Evolutionary conservation across 2,329 filamentous ascomycete species (phyloP).

Genomic region (Penicillium decumbens): DNA sequence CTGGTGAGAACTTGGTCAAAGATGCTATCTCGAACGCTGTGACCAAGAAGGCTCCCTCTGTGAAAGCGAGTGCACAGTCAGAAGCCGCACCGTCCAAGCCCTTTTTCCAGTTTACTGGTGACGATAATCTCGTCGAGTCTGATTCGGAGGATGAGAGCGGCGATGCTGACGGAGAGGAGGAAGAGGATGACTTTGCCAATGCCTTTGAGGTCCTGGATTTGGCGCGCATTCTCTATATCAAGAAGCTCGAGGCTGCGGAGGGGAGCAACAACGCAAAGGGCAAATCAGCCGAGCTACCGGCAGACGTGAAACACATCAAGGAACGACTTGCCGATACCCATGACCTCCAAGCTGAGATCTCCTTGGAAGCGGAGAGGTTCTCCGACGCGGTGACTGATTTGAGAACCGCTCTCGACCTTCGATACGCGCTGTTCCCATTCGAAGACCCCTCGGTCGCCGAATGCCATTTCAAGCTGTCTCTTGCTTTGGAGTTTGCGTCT

Average conservation of each 20-base stretch:
- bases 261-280: slow-evolving; percentile 44
- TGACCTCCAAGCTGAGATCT: slow-evolving; percentile 91
- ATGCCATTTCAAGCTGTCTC: slow-evolving; percentile 91
- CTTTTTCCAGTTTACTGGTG: slow-evolving; percentile 86
- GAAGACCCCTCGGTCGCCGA: slow-evolving; percentile 86
- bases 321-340: slow-evolving; percentile 89
- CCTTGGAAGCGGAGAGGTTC: slow-evolving; percentile 93
- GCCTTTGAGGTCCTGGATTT: slow-evolving; percentile 62
- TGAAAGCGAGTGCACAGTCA: slow-evolving; percentile 11
- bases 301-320: slow-evolving; percentile 59
- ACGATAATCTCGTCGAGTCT: slow-evolving; percentile 85
- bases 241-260: slow-evolving; percentile 51
- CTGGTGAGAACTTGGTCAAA: slow-evolving; percentile 23
- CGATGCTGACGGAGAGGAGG: slow-evolving; percentile 49
- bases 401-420: slow-evolving; percentile 70
- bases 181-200: slow-evolving; percentile 61
- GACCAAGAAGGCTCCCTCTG: slow-evolving; percentile 13
- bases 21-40: slow-evolving; percentile 24
- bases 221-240: slow-evolving; percentile 55
- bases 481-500: slow-evolving; percentile 90
- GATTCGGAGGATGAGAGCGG: slow-evolving; percentile 53
- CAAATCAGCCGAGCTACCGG: slow-evolving; percentile 43
- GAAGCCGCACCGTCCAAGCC: slow-evolving; percentile 48
- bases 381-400: slow-evolving; percentile 80
- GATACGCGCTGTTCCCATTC: slow-evolving; percentile 69